These are phyloP conservation scores for Rhodotorula sp. DNA, from an alignment of 1,284 basidiomycete genomes.

Conservation along the genomic window DNA sequence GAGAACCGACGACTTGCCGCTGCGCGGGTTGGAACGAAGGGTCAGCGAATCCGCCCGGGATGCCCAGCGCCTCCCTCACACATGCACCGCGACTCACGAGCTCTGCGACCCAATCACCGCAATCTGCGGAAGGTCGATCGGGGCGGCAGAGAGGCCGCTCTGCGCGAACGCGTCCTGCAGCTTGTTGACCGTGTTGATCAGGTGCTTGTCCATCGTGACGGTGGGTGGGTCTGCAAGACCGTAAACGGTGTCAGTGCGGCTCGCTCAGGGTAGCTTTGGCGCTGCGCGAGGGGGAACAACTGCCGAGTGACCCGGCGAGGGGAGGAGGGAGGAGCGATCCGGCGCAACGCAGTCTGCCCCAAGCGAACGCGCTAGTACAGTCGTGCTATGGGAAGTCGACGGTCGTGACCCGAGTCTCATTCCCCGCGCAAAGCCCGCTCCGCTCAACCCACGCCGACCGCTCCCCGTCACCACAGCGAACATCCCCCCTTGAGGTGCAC, in stretches of 20 bases:
- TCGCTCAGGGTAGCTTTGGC: too few species aligned
- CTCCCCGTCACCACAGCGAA: too few species aligned
- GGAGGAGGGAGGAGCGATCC: too few species aligned
- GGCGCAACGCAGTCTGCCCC: too few species aligned
- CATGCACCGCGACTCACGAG: constrained; percentile 49
- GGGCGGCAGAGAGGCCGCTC: constrained; percentile 55
- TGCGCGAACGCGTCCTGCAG: constrained; percentile 60
- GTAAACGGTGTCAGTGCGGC: not conserved
- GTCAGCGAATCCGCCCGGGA: not conserved
- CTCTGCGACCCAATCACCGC: constrained; percentile 58
- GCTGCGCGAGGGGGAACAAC: too few species aligned
- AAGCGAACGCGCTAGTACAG: too few species aligned
- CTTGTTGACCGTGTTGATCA: constrained; percentile 43
- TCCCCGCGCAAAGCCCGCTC: too few species aligned
- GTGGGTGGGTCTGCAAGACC: too few species aligned
- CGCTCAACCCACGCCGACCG: too few species aligned
- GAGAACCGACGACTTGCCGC: constrained; percentile 58
- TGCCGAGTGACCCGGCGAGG: not conserved
- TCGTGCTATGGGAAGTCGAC: too few species aligned
- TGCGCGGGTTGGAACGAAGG: constrained; percentile 16
- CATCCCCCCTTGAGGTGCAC: too few species aligned
- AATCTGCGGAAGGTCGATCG: constrained; percentile 60
- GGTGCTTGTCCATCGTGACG: constrained; percentile 27
- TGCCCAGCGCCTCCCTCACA: not conserved
- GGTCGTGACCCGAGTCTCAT: too few species aligned